A percentile compares a stretch with the other conserved stretches of the same genome.
phyloP scores from a whole-genome alignment of 2,329 filamentous ascomycete species.

The Trichothecium sympodiale region DNA sequence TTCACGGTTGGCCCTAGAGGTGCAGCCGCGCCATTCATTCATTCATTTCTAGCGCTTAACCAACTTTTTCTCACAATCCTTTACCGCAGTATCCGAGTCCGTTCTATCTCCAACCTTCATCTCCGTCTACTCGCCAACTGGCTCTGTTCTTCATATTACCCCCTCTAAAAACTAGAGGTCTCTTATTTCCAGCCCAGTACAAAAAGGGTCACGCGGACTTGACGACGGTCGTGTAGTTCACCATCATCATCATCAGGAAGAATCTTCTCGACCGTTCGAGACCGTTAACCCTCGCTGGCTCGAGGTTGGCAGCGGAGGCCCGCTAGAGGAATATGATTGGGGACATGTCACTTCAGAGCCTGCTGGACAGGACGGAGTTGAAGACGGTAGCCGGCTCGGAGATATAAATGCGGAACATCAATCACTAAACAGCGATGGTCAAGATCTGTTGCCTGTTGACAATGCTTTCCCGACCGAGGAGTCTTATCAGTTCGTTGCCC shows the following conservation, averaged over 20 bases:
- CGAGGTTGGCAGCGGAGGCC: constrained; percentile 7
- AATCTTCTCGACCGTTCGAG: constrained; percentile 1
- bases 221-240: constrained; percentile 1
- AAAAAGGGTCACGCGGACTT: constrained; percentile 3
- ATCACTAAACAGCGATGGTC: neutral
- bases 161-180: constrained; percentile 3
- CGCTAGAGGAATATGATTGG: constrained; percentile 7
- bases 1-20: constrained; percentile 9
- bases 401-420: neutral
- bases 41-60: constrained; percentile 1
- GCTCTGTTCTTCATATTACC: too few relatives aligned
- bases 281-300: constrained; percentile 7
- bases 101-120: constrained; percentile 3
- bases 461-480: too few relatives aligned
- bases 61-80: neutral
- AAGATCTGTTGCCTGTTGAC: neutral
- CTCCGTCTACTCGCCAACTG: constrained; percentile 1
- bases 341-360: constrained; percentile 2
- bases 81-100: neutral
- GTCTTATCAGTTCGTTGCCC: neutral
- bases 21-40: constrained; percentile 7
- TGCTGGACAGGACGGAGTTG: constrained; percentile 9
- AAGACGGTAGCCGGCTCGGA: neutral
- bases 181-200: constrained; percentile 7
- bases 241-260: constrained; percentile 3